A percentile compares a stretch with the other conserved stretches of the same genome.
Conservation (phyloP, 2,329 filamentous ascomycete species). For the Exophiala spinifera region DNA sequence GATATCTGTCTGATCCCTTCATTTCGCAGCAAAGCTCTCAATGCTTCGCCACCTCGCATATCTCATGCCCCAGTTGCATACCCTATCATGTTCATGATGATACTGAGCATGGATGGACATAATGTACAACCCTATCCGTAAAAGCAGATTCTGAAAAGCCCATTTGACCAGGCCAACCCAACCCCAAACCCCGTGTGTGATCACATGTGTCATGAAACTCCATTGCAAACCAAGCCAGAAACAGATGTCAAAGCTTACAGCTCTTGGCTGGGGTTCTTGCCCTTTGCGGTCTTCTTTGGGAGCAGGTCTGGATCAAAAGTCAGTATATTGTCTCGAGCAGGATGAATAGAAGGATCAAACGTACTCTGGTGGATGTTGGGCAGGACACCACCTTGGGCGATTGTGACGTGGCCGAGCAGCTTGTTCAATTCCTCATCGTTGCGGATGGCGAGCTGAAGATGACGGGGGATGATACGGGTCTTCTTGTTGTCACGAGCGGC, state of each 20-base stretch:
- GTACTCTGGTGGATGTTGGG: conserved; percentile 97
- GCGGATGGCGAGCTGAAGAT: conserved; percentile 97
- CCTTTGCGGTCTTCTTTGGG: conserved; percentile 98
- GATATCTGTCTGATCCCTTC: conserved; percentile 28
- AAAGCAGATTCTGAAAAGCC: conserved; percentile 43
- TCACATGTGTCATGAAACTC: conserved; percentile 58
- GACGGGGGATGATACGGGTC: conserved; percentile 99
- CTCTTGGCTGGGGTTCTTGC: conserved; percentile 91
- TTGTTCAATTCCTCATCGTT: conserved; percentile 99
- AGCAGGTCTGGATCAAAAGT: conserved; percentile 71
- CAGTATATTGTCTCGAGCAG: conserved; percentile 37
- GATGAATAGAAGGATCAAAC: conserved; percentile 42
- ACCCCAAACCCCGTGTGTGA: conserved; percentile 70
- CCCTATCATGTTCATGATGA: conserved; percentile 34
- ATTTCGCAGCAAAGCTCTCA: conserved; percentile 19
- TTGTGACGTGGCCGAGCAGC: conserved; percentile 91
- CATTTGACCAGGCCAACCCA: conserved; percentile 55
- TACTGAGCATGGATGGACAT: conserved; percentile 49
- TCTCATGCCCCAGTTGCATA: conserved; percentile 28
- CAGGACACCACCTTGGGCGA: conserved; percentile 93
- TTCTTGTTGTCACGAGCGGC: conserved; percentile 99
- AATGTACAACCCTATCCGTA: conserved; percentile 58
- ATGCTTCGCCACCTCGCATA: conserved; percentile 38
- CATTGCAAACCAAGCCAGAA: conserved; percentile 66
- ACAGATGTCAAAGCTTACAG: conserved; percentile 68